Conservation (phyloP, 2,329 filamentous ascomycete species). For the Beauveria rudraprayagi region DNA sequence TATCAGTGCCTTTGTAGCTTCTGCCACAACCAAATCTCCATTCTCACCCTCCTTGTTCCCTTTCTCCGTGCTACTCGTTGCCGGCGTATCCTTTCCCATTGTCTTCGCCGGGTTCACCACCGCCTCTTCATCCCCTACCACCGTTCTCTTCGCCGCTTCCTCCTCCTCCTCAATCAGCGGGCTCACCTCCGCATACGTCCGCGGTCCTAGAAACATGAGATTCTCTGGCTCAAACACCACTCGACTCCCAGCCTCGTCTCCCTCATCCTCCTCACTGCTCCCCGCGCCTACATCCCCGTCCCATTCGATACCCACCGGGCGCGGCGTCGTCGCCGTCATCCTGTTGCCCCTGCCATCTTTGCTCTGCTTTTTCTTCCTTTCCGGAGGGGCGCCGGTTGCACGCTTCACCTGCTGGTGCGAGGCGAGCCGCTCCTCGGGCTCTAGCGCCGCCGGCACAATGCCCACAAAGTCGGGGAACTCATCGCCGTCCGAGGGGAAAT, state of each 20-base stretch:
- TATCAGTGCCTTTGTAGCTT: too few relatives aligned
- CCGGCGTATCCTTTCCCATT: conserved; percentile 11
- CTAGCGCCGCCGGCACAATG: conserved; percentile 30
- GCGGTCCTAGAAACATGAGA: conserved; percentile 45
- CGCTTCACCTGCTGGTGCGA: conserved; percentile 42
- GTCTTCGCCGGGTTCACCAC: conserved; percentile 23
- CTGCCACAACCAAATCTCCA: not conserved
- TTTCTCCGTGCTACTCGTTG: not conserved
- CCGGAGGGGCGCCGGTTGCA: conserved; percentile 15
- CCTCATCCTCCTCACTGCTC: conserved; percentile 23
- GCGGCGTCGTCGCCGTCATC: conserved; percentile 25
- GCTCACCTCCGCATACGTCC: conserved; percentile 37
- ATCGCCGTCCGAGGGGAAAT: conserved; percentile 49
- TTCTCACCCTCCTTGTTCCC: not conserved
- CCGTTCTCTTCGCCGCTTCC: conserved; percentile 20
- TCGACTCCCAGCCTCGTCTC: conserved; percentile 24
- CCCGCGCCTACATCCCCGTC: conserved; percentile 26
- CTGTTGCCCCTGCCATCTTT: conserved; percentile 14
- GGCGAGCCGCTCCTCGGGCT: conserved; percentile 45
- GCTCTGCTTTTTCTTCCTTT: conserved; percentile 4
- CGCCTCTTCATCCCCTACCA: conserved; percentile 15
- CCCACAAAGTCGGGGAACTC: conserved; percentile 48
- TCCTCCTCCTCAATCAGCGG: conserved; percentile 34
- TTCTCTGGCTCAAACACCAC: conserved; percentile 43
- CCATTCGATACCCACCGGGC: conserved; percentile 19